Base-by-base conservation (phyloP, 2,329 filamentous ascomycete genomes). In the Periconia digitata region DNA sequence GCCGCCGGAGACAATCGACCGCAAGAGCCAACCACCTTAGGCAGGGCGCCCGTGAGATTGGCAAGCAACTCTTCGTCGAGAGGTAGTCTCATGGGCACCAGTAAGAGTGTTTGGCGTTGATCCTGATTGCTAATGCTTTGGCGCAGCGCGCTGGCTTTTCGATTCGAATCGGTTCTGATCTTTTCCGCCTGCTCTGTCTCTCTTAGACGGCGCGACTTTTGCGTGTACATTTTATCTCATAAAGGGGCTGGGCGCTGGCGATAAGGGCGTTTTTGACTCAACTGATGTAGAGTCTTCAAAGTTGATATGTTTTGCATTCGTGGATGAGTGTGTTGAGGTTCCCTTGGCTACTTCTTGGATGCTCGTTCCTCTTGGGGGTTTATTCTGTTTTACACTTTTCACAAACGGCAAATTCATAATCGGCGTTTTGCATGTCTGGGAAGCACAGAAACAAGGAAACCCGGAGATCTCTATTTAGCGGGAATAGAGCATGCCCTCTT, bases 101-200 rank as follows among this genome's bases (percentile, higher is more conserved):
- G 57, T 48, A 70, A 69, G 60, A 61, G 60, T 46, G 58, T 61
- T 38, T 69, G 67, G 67, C 65, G 66, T 43, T 66, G 56, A 69
- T 23, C 8, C 46, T 44, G 32, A 37, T 40, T 46, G 46, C 47
- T 56, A 44, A 54, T 41, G 29, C 15, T 21, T 36, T 32, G 16
- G 27, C 16, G 35, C 37, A 43, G 40, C 29, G 44, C 35, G 41
- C 27, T 38, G 40, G 36, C 40, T 20, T 42, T 39, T 46, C 43
- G 32, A 44, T 18, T 27, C 35, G 3, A 24, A 24, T 13, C 38
- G 13, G 13, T 40, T 40, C 21, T 40, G 27, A 32, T 6, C 27
- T 32, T 32, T 32, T 32, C 27, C 12, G 4, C 8, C 27, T 32
- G n/a, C n/a, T n/a, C n/a, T 15, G n/a, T 32, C 27, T 32, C 27